Conservation (phyloP, 2,329 filamentous ascomycete species). For the Rhynchosporium secalis region DNA sequence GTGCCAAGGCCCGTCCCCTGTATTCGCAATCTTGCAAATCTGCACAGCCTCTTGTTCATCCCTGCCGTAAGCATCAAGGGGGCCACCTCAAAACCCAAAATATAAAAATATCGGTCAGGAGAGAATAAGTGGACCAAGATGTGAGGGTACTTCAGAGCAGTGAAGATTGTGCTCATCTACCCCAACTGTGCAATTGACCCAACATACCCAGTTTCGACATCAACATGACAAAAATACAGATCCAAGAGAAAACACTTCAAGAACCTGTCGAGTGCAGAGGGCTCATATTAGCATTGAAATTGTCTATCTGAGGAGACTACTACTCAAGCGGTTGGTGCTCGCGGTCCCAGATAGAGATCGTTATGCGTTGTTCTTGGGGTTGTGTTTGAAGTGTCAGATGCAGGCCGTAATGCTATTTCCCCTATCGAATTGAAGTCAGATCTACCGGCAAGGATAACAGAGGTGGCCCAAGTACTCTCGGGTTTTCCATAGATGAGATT, state of each 20-base stretch:
- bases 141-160: neutral
- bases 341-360: neutral
- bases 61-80: slow-evolving; percentile 19
- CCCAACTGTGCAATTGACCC: neutral
- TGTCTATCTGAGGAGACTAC: neutral
- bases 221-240: neutral
- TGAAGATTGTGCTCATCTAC: neutral
- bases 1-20: slow-evolving; percentile 15
- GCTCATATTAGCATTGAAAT: too few species aligned
- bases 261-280: too few species aligned
- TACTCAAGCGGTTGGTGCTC: neutral
- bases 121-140: neutral
- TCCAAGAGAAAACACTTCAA: too few species aligned
- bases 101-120: slow-evolving; percentile 2
- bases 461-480: neutral
- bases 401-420: slow-evolving; percentile 20
- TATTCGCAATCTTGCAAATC: slow-evolving; percentile 32
- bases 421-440: slow-evolving; percentile 5
- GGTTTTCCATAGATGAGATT: neutral
- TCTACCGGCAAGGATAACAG: too few species aligned
- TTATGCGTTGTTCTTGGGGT: neutral
- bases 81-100: neutral
- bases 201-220: neutral
- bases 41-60: slow-evolving; percentile 32
- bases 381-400: slow-evolving; percentile 14